phyloP scores from a whole-genome alignment of 2,329 filamentous ascomycete genomes.

The Talaromyces marneffei region DNA sequence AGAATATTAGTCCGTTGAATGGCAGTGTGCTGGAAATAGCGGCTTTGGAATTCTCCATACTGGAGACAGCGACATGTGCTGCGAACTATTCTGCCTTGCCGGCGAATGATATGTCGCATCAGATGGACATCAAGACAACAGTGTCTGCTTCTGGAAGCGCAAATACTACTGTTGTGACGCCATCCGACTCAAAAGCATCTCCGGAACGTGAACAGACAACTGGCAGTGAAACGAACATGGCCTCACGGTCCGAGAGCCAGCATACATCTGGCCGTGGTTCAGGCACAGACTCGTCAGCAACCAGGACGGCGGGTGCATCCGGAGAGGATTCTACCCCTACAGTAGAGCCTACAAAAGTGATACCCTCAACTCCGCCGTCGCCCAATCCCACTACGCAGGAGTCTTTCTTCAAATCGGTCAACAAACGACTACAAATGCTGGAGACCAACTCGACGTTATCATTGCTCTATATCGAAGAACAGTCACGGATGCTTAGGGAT shows the following conservation, averaged over 20 bases:
- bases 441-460: slow-evolving; percentile 91
- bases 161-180: neutral
- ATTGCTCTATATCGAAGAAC: slow-evolving; percentile 92
- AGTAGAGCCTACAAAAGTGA: slow-evolving; percentile 10
- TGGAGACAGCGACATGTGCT: slow-evolving; percentile 6
- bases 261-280: neutral
- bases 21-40: slow-evolving; percentile 8
- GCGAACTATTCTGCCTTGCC: neutral
- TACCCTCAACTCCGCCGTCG: slow-evolving; percentile 39
- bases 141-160: neutral
- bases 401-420: slow-evolving; percentile 94
- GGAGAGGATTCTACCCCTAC: slow-evolving; percentile 3
- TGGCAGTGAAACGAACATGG: neutral
- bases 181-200: slow-evolving; percentile 1
- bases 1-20: neutral
- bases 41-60: neutral
- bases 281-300: neutral
- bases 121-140: neutral
- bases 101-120: neutral
- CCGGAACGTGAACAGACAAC: slow-evolving; percentile 2
- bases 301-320: neutral
- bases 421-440: slow-evolving; percentile 83
- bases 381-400: slow-evolving; percentile 84
- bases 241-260: neutral
- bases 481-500: slow-evolving; percentile 83